Conservation (phyloP, 495 filamentous ascomycete species). For the Echria macrotheca region DNA sequence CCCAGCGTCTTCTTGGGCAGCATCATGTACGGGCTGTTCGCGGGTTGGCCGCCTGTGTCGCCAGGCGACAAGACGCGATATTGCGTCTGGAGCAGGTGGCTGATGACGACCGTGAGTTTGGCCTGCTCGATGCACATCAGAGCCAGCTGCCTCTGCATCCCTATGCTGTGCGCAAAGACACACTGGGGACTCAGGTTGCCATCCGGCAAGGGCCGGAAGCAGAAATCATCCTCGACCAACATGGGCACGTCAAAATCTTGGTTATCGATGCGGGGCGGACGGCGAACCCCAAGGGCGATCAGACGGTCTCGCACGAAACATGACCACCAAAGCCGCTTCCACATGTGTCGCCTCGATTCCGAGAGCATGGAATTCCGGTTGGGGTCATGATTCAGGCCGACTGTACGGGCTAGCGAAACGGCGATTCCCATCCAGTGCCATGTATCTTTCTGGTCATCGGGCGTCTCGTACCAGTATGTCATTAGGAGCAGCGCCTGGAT, state of each 20-base stretch:
- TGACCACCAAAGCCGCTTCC: constrained; percentile 94
- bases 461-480: constrained; percentile 89
- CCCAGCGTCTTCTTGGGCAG: too few species aligned
- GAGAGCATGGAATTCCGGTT: constrained; percentile 25
- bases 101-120: constrained; percentile 80
- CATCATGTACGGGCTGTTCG: too few species aligned
- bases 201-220: constrained; percentile 59
- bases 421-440: constrained; percentile 93
- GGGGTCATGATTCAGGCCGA: constrained; percentile 77
- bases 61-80: too few species aligned
- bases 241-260: constrained; percentile 88
- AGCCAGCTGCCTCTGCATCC: constrained; percentile 67
- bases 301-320: constrained; percentile 86
- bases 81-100: constrained; percentile 75
- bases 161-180: constrained; percentile 55
- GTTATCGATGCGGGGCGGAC: constrained; percentile 82
- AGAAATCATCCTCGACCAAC: constrained; percentile 78
- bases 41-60: too few species aligned
- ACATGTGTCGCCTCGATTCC: constrained; percentile 65
- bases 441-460: constrained; percentile 83
- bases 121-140: constrained; percentile 87
- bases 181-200: constrained; percentile 63
- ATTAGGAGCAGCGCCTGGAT: constrained; percentile 79
- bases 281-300: constrained; percentile 82
- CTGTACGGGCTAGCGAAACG: constrained; percentile 75